These are phyloP conservation scores for Schwanniomyces occidentalis DNA, from an alignment of 805 yeast species.

Conservation along the genomic window DNA sequence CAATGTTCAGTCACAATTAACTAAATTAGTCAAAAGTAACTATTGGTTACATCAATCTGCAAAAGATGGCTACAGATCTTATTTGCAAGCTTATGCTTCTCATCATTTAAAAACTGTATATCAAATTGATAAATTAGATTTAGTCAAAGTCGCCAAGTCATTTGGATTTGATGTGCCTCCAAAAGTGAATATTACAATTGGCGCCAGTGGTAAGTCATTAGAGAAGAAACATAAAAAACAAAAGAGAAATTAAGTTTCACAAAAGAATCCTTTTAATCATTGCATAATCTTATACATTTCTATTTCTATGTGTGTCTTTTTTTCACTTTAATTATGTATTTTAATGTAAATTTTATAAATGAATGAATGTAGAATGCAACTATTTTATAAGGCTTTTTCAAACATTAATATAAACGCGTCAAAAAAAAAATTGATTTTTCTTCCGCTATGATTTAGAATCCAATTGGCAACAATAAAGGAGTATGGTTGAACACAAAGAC, in stretches of 20 bases:
- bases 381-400: too few species aligned
- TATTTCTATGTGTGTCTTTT: not conserved
- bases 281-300: slow-evolving; percentile 2
- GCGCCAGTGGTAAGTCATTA: slow-evolving; percentile 78
- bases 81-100: slow-evolving; percentile 95
- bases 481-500: not conserved
- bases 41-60: slow-evolving; percentile 95
- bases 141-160: slow-evolving; percentile 91
- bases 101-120: slow-evolving; percentile 96
- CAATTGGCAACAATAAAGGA: too few species aligned
- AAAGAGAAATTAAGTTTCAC: slow-evolving; percentile 23
- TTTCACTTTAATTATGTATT: slow-evolving; percentile 6
- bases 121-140: slow-evolving; percentile 91
- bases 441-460: too few species aligned
- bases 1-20: slow-evolving; percentile 91
- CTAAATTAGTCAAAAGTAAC: slow-evolving; percentile 85
- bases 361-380: not conserved
- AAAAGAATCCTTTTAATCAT: not conserved
- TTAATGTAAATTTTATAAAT: slow-evolving; percentile 2
- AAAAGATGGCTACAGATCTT: slow-evolving; percentile 95
- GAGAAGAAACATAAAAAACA: slow-evolving; percentile 50
- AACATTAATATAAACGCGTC: too few species aligned
- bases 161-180: slow-evolving; percentile 97
- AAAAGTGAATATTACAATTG: slow-evolving; percentile 93
- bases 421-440: too few species aligned